Evolutionary conservation across 164 flowering plant genomes (phyloP).

Genomic region (Chloranthus sessilifolius): DNA sequence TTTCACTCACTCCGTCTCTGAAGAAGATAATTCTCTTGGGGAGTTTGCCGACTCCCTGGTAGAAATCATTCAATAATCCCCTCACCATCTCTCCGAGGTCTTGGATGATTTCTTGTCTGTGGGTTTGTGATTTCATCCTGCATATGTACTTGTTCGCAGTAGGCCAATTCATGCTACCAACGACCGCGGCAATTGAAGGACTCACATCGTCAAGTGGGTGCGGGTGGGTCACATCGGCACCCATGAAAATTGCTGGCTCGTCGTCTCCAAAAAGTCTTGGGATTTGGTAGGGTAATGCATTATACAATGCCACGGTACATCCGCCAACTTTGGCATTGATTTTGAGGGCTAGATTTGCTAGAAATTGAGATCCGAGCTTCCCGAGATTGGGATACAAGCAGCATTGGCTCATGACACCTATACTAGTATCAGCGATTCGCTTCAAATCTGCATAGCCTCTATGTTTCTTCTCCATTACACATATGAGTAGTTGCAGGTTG

Average conservation of each 20-base stretch:
- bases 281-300: conserved; percentile 67
- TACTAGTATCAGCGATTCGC: conserved; percentile 78
- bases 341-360: conserved; percentile 84
- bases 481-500: conserved; percentile 73
- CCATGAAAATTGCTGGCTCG: conserved; percentile 86
- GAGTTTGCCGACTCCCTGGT: conserved; percentile 37
- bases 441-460: conserved; percentile 92
- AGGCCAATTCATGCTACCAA: conserved; percentile 97
- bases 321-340: conserved; percentile 97
- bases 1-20: conserved; percentile 93
- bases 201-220: conserved; percentile 82
- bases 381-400: conserved; percentile 67
- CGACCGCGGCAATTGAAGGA: conserved; percentile 94
- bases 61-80: conserved; percentile 68
- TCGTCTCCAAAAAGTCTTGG: conserved; percentile 50
- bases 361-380: conserved; percentile 64
- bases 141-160: conserved; percentile 80
- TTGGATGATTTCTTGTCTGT: conserved; percentile 78
- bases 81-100: conserved; percentile 77
- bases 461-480: conserved; percentile 87
- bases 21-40: conserved; percentile 80
- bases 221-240: conserved; percentile 99
- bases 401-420: conserved; percentile 85
- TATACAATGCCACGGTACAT: conserved; percentile 72
- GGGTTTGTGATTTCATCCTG: conserved; percentile 80